These are phyloP conservation scores for Crucihimalaya himalaica DNA, from an alignment of 345 rosid genomes.

Conservation along the genomic window DNA sequence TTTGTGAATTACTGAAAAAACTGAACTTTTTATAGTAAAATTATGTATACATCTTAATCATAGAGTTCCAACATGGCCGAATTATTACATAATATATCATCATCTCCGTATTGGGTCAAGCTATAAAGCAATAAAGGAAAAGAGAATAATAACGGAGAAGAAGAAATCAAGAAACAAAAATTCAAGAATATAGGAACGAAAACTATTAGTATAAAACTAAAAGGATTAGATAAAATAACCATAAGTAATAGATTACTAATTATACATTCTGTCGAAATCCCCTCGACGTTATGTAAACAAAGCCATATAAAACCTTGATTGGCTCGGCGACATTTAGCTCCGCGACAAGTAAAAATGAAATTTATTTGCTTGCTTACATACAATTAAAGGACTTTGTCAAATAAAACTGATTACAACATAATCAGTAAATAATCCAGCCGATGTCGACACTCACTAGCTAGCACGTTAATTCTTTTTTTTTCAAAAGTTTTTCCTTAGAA, in stretches of 20 bases:
- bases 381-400: background rate
- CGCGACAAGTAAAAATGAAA: conserved; percentile 18
- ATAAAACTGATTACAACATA: conserved; percentile 3
- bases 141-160: conserved; percentile 39
- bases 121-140: conserved; percentile 6
- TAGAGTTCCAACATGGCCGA: background rate
- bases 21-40: too few species aligned
- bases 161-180: conserved; percentile 38
- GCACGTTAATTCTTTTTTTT: conserved; percentile 18
- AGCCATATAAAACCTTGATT: conserved; percentile 40
- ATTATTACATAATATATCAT: background rate
- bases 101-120: background rate
- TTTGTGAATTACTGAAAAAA: too few species aligned
- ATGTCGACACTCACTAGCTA: conserved; percentile 52
- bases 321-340: conserved; percentile 46
- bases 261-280: conserved; percentile 24
- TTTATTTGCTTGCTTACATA: conserved; percentile 10
- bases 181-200: conserved; percentile 24
- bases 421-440: conserved; percentile 19
- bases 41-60: background rate
- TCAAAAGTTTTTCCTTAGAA: background rate
- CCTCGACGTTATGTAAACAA: conserved; percentile 25
- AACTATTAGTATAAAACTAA: conserved; percentile 4
- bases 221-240: conserved; percentile 20
- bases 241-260: background rate